These are phyloP conservation scores for Phytophthora hibernalis DNA, from an alignment of 352 stramenopile species.

Conservation along the genomic window DNA sequence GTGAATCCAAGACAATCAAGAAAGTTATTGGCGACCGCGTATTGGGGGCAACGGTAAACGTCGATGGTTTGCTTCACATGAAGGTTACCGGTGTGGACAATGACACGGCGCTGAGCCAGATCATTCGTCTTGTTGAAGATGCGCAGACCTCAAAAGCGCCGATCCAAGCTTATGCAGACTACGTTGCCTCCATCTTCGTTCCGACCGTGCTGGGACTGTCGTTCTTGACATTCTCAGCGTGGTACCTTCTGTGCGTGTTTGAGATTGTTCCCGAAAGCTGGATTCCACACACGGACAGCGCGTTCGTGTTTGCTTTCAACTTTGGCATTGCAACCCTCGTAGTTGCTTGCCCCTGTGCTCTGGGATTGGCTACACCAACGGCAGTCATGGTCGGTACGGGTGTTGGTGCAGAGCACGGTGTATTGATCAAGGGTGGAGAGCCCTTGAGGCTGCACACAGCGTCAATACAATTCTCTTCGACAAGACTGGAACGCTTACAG, in stretches of 20 bases:
- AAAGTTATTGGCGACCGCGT: conserved; percentile 90
- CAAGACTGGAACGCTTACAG: conserved; percentile 99
- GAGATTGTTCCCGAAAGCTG: conserved; percentile 67
- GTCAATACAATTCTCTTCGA: conserved; percentile 98
- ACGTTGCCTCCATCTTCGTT: conserved; percentile 96
- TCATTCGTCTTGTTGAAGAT: conserved; percentile 98
- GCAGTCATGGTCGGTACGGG: conserved; percentile 99
- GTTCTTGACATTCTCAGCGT: conserved; percentile 95
- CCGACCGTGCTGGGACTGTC: conserved; percentile 94
- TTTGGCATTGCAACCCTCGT: conserved; percentile 98
- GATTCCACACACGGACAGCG: conserved; percentile 76
- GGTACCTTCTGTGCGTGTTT: conserved; percentile 87
- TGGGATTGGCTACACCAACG: conserved; percentile 98
- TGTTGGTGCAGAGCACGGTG: conserved; percentile 95
- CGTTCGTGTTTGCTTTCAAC: conserved; percentile 95
- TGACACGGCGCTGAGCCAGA: conserved; percentile 96
- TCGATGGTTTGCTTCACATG: conserved; percentile 92
- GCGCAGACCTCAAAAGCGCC: conserved; percentile 98
- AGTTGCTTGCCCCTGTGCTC: conserved; percentile 98
- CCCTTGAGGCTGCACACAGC: conserved; percentile 92
- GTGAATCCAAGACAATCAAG: conserved; percentile 94
- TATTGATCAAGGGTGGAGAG: conserved; percentile 99
- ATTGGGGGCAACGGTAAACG: conserved; percentile 93
- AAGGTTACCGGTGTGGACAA: conserved; percentile 93
- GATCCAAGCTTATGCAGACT: conserved; percentile 98